Percentiles rank a stretch among this genome's conserved stretches.
These are phyloP conservation scores for Sporodiniella umbellata DNA, from an alignment of 371 early-diverging fungal species.

Conservation along the genomic window DNA sequence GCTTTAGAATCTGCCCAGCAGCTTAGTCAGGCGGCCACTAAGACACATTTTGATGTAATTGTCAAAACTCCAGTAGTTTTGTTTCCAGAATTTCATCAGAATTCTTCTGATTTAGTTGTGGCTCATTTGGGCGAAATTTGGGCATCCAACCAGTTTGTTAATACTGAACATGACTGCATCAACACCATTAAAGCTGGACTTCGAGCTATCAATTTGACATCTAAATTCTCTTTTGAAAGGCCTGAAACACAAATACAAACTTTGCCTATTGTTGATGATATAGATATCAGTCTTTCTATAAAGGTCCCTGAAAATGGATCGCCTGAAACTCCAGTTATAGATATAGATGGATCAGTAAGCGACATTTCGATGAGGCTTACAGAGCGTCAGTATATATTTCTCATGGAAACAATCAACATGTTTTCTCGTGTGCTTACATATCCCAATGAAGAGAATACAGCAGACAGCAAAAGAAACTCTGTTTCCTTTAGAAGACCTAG, in stretches of 20 bases:
- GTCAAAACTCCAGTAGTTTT: constrained; percentile 89
- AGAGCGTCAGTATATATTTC: constrained; percentile 78
- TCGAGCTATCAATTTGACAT: constrained; percentile 65
- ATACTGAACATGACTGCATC: constrained; percentile 39
- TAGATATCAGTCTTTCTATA: constrained; percentile 71
- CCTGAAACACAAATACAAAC: constrained; percentile 49
- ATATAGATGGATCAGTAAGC: constrained; percentile 63
- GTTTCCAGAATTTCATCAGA: constrained; percentile 66
- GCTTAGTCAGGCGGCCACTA: constrained; percentile 61
- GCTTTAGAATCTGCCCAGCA: constrained; percentile 78
- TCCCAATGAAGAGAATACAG: background rate
- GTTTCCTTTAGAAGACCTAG: background rate
- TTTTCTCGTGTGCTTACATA: constrained; percentile 32
- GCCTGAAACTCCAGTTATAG: constrained; percentile 28
- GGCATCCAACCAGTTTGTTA: constrained; percentile 70
- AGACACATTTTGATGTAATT: constrained; percentile 83
- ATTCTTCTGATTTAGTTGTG: constrained; percentile 54
- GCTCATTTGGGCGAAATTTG: constrained; percentile 89
- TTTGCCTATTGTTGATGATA: constrained; percentile 83
- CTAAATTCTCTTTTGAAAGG: constrained; percentile 36
- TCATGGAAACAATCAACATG: constrained; percentile 67
- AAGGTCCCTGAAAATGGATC: constrained; percentile 25
- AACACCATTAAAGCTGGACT: constrained; percentile 68
- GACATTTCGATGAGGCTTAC: constrained; percentile 81
- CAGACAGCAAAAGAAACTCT: background rate